Conservation (phyloP, 371 early-diverging fungal genomes). For the Caulochytrium protostelioides region DNA sequence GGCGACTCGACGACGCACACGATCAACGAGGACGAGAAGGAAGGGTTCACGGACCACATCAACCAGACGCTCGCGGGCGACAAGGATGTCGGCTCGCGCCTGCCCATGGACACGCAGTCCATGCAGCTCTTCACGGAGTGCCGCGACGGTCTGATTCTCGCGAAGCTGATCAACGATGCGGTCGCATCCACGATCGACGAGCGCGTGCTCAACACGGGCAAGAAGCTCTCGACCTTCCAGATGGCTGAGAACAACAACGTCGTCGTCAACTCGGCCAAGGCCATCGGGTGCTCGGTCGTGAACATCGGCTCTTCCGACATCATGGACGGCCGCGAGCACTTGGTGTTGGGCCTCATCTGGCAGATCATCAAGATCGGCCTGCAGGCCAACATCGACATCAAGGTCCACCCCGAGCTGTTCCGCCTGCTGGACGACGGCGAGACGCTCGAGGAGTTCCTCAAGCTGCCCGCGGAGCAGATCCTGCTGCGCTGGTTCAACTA, state of each 20-base stretch:
- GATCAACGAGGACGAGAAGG: constrained; percentile 90
- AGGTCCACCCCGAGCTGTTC: constrained; percentile 87
- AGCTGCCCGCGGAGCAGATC: constrained; percentile 81
- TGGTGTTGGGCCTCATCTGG: constrained; percentile 89
- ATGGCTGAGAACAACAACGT: constrained; percentile 96
- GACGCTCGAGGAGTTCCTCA: constrained; percentile 65
- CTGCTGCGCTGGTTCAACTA: constrained; percentile 94
- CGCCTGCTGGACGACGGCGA: constrained; percentile 78
- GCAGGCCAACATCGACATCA: constrained; percentile 80
- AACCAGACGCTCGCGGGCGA: constrained; percentile 66
- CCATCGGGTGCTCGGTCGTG: constrained; percentile 85
- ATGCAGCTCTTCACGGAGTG: constrained; percentile 90
- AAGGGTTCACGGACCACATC: constrained; percentile 80
- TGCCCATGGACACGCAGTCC: constrained; percentile 74
- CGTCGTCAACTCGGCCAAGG: constrained; percentile 91
- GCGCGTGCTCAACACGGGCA: constrained; percentile 75
- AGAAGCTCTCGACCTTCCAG: constrained; percentile 64
- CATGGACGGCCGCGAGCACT: constrained; percentile 78
- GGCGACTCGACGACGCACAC: constrained; percentile 70
- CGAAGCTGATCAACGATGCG: constrained; percentile 89
- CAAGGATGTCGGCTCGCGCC: constrained; percentile 48
- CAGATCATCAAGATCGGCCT: constrained; percentile 93
- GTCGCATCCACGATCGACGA: constrained; percentile 93
- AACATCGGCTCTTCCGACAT: constrained; percentile 89
- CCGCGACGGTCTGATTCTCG: constrained; percentile 81